Conservation (phyloP, 768 basidiomycete species). For the Pleurotus ostreatus region DNA sequence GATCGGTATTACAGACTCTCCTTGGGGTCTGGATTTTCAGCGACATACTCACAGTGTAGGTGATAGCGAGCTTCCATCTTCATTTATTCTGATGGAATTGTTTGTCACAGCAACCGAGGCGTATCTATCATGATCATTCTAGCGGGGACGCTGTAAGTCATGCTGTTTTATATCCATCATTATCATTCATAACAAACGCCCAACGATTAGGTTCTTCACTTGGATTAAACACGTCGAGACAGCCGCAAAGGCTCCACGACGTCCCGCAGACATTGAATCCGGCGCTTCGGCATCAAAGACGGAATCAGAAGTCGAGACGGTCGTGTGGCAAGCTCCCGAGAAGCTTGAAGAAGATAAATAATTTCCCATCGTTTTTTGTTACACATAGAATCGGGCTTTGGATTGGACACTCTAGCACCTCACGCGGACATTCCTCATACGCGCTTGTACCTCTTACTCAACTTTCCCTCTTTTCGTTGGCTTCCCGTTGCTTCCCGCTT, state of each 20-base stretch:
- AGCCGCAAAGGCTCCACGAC: conserved; percentile 20
- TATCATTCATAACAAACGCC: neutral
- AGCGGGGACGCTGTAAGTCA: conserved; percentile 58
- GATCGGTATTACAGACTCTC: conserved; percentile 81
- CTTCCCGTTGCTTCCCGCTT: too few relatives aligned
- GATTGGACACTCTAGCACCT: too few relatives aligned
- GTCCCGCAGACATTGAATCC: conserved; percentile 37
- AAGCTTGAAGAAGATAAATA: conserved; percentile 19
- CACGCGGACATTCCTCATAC: too few relatives aligned
- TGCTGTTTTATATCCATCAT: neutral
- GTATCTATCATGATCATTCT: conserved; percentile 65
- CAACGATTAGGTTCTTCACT: conserved; percentile 45
- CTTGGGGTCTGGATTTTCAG: conserved; percentile 74
- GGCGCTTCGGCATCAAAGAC: conserved; percentile 3
- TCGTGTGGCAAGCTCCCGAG: conserved; percentile 23
- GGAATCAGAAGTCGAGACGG: conserved; percentile 13
- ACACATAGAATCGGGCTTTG: too few relatives aligned
- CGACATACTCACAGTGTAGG: conserved; percentile 71
- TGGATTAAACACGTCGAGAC: conserved; percentile 35
- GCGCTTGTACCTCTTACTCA: too few relatives aligned
- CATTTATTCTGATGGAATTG: too few relatives aligned
- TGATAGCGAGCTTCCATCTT: conserved; percentile 10
- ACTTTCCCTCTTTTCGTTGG: too few relatives aligned
- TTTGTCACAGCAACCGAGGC: conserved; percentile 48
- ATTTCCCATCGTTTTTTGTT: neutral